Base-by-base conservation (phyloP, 805 yeast species). In the Candida endomychidarum region DNA sequence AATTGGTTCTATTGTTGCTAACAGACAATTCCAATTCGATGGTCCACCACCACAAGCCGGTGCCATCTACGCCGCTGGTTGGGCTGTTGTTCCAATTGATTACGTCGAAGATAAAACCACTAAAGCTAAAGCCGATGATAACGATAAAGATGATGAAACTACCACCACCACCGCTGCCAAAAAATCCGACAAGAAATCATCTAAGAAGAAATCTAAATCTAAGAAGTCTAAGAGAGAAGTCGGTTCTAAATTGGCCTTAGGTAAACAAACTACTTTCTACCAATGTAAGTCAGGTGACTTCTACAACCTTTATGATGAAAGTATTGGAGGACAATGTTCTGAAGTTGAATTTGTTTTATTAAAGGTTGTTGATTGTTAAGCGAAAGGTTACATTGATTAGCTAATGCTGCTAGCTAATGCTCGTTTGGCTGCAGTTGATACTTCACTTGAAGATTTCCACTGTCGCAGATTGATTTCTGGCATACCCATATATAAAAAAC, bases 1-100 rank as follows among this genome's bases (percentile, higher is more conserved):
- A 60, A 51, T 68, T 45, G 74, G 74, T 39, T 64, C 71, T 31
- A 68, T 69, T 55, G 74, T 69, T 47, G 72, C 74, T 42, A 69
- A 69, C 63, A 74, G 84, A 71, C 91, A 83, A 70, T 80, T 81
- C 75, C 87, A 81, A 67, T 81, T 80, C 57, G 86, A 82, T 58
- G 86, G 86, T 58, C 86, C 86, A 42, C 83, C 86, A 67, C 89
- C 90, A 57, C 91, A 83, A 72, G 86, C 84, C 23, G 86, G 85
- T 63, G 73, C 85, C 43, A 74, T 80, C 52, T 77, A 73, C 54
- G 82, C 85, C 48, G 77, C 74, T 34, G 83, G 83, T 45, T 77
- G 82, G 83, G 70, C 79, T 37, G 68, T 78, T 28, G 49, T 47
- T 40, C 50, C 52, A 32, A 21, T 34, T 20, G 46, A 40, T 26